Conservation (phyloP, 208 protist genomes). For the Leishmania tarentolae region DNA sequence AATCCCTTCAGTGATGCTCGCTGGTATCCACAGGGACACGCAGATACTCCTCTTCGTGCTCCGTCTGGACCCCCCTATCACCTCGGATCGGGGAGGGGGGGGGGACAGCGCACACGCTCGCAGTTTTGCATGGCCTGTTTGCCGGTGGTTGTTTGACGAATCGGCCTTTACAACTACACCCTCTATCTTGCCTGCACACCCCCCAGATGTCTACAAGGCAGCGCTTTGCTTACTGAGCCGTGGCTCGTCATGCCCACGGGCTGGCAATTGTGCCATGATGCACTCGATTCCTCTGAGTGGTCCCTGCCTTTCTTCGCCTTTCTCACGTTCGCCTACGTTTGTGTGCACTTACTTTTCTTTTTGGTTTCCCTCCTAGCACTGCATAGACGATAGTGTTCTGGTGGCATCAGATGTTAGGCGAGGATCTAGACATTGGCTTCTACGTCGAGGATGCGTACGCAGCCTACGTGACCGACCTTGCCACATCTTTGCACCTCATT, state of each 20-base stretch:
- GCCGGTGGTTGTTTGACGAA: not conserved
- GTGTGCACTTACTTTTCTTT: not conserved
- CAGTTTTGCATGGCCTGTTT: not conserved
- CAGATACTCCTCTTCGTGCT: not conserved
- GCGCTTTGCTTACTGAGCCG: not conserved
- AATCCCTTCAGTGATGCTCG: not conserved
- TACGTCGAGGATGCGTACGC: conserved; percentile 59
- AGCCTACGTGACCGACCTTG: conserved; percentile 24
- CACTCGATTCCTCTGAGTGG: not conserved
- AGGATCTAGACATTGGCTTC: conserved; percentile 41
- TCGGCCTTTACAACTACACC: not conserved
- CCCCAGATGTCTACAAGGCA: not conserved
- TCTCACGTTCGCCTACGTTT: not conserved
- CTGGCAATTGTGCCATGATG: not conserved
- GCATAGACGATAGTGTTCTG: not conserved
- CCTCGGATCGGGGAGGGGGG: not conserved
- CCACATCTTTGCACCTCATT: conserved; percentile 16
- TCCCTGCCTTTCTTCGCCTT: not conserved
- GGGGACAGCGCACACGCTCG: not conserved
- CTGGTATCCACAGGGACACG: not conserved
- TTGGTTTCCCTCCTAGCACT: not conserved
- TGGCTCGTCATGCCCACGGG: not conserved
- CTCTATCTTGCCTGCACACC: not conserved
- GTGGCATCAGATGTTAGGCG: conserved; percentile 20
- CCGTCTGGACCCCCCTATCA: not conserved